Evolutionary conservation across 306 rosid genomes (phyloP).

Genomic region (Clitoria ternatea): DNA sequence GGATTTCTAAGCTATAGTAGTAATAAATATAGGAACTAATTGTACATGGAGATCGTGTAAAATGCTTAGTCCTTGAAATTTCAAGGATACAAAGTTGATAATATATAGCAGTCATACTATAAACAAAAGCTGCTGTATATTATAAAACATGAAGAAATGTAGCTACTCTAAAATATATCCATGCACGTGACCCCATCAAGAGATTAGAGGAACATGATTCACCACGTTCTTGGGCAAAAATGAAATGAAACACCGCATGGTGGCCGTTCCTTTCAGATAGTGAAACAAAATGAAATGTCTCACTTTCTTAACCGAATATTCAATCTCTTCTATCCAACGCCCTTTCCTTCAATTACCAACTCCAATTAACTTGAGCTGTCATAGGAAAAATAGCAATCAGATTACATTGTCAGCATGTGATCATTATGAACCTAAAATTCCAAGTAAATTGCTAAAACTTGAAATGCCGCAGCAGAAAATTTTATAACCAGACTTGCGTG

Average conservation of each 20-base stretch:
- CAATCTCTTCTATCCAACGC: neutral
- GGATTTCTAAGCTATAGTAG: neutral
- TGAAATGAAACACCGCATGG: neutral
- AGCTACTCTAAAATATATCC: conserved; percentile 24
- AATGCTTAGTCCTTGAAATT: conserved; percentile 27
- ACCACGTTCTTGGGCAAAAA: neutral
- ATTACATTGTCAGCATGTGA: neutral
- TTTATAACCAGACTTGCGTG: neutral
- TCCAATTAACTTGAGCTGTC: conserved; percentile 64
- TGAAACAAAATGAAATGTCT: conserved; percentile 18
- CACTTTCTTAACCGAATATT: neutral
- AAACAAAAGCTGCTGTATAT: conserved; percentile 25
- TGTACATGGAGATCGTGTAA: neutral
- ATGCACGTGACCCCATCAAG: conserved; percentile 18
- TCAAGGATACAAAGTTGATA: conserved; percentile 13
- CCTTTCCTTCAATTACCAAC: conserved; percentile 42
- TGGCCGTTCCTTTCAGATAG: neutral
- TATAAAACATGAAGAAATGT: conserved; percentile 14
- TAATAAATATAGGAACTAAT: conserved; percentile 2
- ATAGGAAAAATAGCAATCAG: neutral
- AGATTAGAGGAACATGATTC: conserved; percentile 23
- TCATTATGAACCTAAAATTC: neutral
- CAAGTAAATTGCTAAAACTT: neutral
- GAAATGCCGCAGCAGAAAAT: neutral
- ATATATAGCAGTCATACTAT: conserved; percentile 16